A percentile compares a stretch with the other conserved stretches of the same genome.
phyloP scores from a whole-genome alignment of 2,329 filamentous ascomycete species.

The Hypocreales sp. region DNA sequence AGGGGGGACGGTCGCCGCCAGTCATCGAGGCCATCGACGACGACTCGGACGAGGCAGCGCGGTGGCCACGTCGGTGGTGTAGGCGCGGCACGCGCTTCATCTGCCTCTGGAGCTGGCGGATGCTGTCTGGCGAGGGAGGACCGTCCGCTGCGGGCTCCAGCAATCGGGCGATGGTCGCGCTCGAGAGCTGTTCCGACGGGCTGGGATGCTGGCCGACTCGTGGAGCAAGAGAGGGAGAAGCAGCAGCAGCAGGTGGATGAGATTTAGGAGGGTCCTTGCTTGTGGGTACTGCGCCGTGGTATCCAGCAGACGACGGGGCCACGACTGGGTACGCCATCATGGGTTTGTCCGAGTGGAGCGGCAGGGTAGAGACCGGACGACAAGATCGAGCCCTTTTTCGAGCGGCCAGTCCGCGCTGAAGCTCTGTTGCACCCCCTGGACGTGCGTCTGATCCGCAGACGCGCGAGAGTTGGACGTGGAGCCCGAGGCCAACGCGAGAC shows the following conservation, averaged over 20 bases:
- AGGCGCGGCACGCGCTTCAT: constrained; percentile 36
- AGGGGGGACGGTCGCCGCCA: constrained; percentile 24
- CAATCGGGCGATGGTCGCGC: constrained; percentile 20
- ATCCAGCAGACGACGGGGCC: constrained; percentile 10
- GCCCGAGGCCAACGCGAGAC: no score
- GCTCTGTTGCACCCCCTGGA: no score
- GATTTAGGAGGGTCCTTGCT: constrained; percentile 3
- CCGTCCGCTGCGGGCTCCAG: constrained; percentile 44
- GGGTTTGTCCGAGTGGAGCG: no score
- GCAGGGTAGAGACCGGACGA: no score
- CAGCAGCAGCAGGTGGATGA: constrained; percentile 2
- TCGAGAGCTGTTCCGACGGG: constrained; percentile 6
- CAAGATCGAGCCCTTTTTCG: no score
- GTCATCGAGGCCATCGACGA: constrained; percentile 34
- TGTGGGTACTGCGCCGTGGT: constrained; percentile 7
- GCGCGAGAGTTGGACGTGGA: no score
- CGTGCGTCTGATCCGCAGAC: no score
- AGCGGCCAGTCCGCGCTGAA: no score
- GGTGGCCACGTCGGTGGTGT: constrained; percentile 14
- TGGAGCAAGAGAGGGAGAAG: background rate
- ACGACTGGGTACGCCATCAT: constrained; percentile 8
- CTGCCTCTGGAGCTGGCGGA: constrained; percentile 42
- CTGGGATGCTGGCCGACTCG: no score
- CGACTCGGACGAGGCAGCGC: constrained; percentile 35
- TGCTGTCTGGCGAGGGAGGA: constrained; percentile 43